Evolutionary conservation across 176 grass and related monocot genomes (phyloP).

Genomic region (Aegilops sharonensis): DNA sequence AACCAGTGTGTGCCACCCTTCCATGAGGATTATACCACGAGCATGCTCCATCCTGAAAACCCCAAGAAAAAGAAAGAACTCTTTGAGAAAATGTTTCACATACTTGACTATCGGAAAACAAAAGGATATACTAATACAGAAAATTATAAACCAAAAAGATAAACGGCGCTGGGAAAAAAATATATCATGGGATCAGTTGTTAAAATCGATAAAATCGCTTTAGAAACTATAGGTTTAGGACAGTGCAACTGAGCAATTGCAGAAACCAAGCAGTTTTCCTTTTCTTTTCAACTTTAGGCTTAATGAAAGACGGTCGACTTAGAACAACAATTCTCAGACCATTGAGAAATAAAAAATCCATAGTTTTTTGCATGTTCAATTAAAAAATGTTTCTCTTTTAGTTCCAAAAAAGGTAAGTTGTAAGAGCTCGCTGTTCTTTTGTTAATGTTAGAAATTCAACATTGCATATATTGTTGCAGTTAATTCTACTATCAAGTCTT

Average conservation of each 20-base stretch:
- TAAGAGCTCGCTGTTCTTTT: neutral
- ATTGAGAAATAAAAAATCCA: no score
- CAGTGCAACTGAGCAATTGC: neutral
- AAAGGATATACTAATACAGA: neutral
- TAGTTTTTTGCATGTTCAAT: no score
- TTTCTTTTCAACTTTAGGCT: no score
- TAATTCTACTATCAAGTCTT: neutral
- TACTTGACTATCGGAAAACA: neutral
- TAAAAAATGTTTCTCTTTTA: neutral
- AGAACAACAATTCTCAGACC: no score
- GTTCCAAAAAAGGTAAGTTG: neutral
- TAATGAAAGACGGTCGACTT: no score
- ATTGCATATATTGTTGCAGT: neutral
- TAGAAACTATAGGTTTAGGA: neutral
- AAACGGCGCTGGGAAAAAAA: neutral
- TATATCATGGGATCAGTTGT: neutral
- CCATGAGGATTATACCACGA: conserved; percentile 38
- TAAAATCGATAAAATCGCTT: neutral
- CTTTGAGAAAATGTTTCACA: neutral
- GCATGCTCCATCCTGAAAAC: conserved; percentile 47
- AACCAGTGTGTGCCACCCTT: conserved; percentile 28
- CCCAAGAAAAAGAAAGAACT: neutral
- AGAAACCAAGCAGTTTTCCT: neutral
- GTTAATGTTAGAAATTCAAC: neutral
- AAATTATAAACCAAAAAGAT: neutral